Base-by-base conservation (phyloP, 2,329 filamentous ascomycete genomes). In the Aspergillus sp. region DNA sequence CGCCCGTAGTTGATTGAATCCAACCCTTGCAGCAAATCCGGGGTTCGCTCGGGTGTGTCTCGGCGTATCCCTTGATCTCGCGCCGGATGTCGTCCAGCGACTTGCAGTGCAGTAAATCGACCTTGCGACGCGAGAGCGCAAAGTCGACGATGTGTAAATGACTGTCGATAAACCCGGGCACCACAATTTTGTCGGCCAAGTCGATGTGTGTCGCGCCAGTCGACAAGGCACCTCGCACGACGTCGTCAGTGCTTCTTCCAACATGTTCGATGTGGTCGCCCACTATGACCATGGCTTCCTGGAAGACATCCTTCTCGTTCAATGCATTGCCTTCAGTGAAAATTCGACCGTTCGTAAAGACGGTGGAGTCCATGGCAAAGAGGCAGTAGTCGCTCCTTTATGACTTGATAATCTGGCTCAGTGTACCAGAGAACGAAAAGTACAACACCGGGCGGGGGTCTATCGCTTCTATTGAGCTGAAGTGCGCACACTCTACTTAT, bases 91-190 rank as follows among this genome's bases (percentile, higher is more conserved):
- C 76, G 6, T 69, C 71, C 1, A 83, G 67, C 14, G 75, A 74
- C 29, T 72, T 73, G 56, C 80, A 81, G 1, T 70, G 65, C 31
- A 78, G 73, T 11, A 83, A 70, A 55, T 77, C 66, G 31, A 81
- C 70, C 66, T 81, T 81, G 32, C 74, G 71, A 2, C 82, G 71
- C 0, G 80, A 78, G n/a, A 78, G 73, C 0, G 80, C 80, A n/a
- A 81, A 78, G n/a, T 81, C 72, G 5, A 83, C 65, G 29, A 83
- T 75, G 61, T 83, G 81, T 68, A 81, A 79, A 56, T 83, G 81
- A 6, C 75, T 78, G 63, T 83, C 81, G 46, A 83, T 78, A 62
- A 83, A 83, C 4, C 78, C 76, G 0, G 81, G 80, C 2, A 80
- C 63, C 1, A 82, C 71, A 39, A 78, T 68, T 11, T 68, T 70